A percentile compares a stretch with the other conserved stretches of the same genome.
phyloP scores from a whole-genome alignment of 257 asterid genomes.

The Forsythia suspensa region DNA sequence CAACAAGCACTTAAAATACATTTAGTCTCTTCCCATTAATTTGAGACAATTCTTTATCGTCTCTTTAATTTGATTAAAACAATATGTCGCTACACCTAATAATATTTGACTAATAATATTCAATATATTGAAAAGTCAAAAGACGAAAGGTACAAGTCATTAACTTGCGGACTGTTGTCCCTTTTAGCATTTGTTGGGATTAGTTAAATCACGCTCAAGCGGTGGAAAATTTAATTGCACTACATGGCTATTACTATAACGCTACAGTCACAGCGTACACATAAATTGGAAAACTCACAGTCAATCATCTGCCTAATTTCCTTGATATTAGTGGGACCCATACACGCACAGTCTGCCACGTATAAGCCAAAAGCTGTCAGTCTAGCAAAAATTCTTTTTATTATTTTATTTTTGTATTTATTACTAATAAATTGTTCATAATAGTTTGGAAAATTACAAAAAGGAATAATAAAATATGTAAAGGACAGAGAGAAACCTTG shows the following conservation, averaged over 20 bases:
- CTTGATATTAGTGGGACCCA: background rate
- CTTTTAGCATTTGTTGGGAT: background rate
- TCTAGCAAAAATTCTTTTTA: background rate
- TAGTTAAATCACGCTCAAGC: background rate
- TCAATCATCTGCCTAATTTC: background rate
- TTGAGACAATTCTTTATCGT: no score
- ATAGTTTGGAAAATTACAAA: background rate
- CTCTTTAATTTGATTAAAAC: no score
- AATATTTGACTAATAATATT: no score
- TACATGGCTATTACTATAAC: background rate
- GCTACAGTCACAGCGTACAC: background rate
- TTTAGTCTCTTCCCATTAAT: no score
- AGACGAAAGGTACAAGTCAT: background rate
- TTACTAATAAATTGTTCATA: no score
- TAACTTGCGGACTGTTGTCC: background rate
- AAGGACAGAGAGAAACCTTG: background rate
- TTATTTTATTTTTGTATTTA: no score
- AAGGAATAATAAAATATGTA: background rate
- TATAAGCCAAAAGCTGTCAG: background rate
- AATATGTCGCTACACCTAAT: no score
- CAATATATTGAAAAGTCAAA: background rate
- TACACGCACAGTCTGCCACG: background rate
- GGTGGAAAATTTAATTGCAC: background rate
- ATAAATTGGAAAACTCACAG: background rate
- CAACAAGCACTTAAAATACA: no score